Base-by-base conservation (phyloP, 2,329 filamentous ascomycete species). In the Hirsutella thompsonii region DNA sequence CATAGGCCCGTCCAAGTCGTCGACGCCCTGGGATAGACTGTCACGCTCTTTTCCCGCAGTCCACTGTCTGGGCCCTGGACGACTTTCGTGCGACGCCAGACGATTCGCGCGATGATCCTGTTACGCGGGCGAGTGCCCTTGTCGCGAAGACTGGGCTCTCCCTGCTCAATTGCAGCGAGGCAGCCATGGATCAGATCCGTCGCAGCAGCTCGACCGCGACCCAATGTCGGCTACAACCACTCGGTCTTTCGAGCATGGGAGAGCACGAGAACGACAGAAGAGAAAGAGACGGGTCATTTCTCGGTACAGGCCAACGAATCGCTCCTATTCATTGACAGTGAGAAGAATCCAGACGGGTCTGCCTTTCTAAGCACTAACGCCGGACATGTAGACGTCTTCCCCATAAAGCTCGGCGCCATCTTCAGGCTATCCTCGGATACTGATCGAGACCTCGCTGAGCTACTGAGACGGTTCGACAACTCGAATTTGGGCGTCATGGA, bases 271-370 rank as follows among this genome's bases (percentile, higher is more conserved):
- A 39, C 42, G 1, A 35, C 46, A 10, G 76, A 73, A 39, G 75
- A 77, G 48, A 71, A 83, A 51, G 78, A 83, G 47, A 77, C 77
- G 9, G 90, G 92, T 0, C 88, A 95, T 53, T 94, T 96, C 49
- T 67, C 72, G n/a, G 72, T 83, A 10, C 72, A 69, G 3, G 64
- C 80, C 1, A 83, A 89, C 50, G 86, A 96, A 63, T 81, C 82
- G 0, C 79, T 96, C 36, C 61, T 95, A 6, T 98, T 93, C 64
- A 81, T 96, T 54, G 88, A 94, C 57, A 94, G 84, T 89, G 62
- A 56, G 77, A 21, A 40, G 5, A 8, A 13, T 3, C 18, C 11
- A n/a, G n/a, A n/a, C 13, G 20, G 3, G 13, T 8, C 13, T 20
- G n/a, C 11, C 5, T 20, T 13, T 16, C 23, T 14, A 23, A n/a